Conservation (phyloP, 2,329 filamentous ascomycete genomes). For the Ceratocystis smalleyi region DNA sequence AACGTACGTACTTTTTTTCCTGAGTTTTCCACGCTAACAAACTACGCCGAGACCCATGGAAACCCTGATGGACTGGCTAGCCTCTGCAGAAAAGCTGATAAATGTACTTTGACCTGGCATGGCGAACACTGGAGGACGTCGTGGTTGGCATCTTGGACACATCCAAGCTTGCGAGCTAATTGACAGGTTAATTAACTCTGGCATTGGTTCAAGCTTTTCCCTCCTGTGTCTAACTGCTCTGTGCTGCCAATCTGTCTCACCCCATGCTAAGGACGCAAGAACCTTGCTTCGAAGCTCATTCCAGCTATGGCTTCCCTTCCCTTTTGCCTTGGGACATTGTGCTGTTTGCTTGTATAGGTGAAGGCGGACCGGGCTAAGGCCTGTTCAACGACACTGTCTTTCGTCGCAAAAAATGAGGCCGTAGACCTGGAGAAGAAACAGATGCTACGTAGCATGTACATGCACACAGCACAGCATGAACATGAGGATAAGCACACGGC, state of each 20-base stretch:
- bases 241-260: neutral
- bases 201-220: neutral
- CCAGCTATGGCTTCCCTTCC: neutral
- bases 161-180: neutral
- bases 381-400: neutral
- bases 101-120: neutral
- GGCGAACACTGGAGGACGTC: neutral
- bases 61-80: neutral
- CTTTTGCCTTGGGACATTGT: neutral
- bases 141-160: neutral
- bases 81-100: neutral
- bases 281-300: neutral
- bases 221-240: neutral
- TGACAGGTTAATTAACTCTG: neutral
- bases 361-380: neutral
- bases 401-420: neutral
- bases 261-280: neutral
- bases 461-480: neutral
- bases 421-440: neutral
- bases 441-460: neutral
- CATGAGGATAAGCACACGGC: neutral
- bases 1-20: neutral
- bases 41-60: neutral
- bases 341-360: neutral
- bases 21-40: neutral